These are phyloP conservation scores for Ganoderma meredithae DNA, from an alignment of 1,284 basidiomycete species.

Conservation along the genomic window DNA sequence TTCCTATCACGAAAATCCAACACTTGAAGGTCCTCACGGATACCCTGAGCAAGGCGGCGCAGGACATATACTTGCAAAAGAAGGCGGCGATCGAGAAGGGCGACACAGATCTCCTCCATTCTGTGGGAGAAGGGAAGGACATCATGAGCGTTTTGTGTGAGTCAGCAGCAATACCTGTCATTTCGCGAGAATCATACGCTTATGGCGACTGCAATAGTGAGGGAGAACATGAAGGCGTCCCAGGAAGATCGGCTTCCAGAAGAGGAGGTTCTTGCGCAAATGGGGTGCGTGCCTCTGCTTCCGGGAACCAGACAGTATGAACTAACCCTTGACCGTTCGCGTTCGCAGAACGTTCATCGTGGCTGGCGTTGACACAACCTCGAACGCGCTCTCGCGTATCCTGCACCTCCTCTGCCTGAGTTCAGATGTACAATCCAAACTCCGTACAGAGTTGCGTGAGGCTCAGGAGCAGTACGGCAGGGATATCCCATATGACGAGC, in stretches of 20 bases:
- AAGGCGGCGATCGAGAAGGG: conserved; percentile 52
- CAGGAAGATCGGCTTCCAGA: conserved; percentile 40
- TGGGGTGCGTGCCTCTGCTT: conserved; percentile 37
- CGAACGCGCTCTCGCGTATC: conserved; percentile 38
- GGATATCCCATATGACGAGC: conserved; percentile 40
- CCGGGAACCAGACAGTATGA: too few relatives aligned
- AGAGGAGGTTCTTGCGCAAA: conserved; percentile 43
- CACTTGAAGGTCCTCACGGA: conserved; percentile 39
- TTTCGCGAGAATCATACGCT: too few relatives aligned
- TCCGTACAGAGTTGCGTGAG: conserved; percentile 35
- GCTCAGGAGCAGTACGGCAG: conserved; percentile 19
- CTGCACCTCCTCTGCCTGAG: conserved; percentile 30
- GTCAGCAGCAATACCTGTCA: not conserved
- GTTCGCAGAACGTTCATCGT: conserved; percentile 34
- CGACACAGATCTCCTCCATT: conserved; percentile 27
- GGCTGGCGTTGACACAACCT: conserved; percentile 40
- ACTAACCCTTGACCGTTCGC: not conserved
- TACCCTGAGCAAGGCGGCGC: conserved; percentile 44
- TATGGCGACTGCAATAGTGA: conserved; percentile 2
- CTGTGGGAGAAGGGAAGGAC: conserved; percentile 33
- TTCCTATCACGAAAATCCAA: conserved; percentile 9
- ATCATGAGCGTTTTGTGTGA: conserved; percentile 39
- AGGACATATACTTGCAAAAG: conserved; percentile 47
- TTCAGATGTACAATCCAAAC: conserved; percentile 19
- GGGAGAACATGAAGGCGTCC: conserved; percentile 12